Evolutionary conservation across 192 early-diverging fungal species (phyloP).

Genomic region (Podochytrium sp.): DNA sequence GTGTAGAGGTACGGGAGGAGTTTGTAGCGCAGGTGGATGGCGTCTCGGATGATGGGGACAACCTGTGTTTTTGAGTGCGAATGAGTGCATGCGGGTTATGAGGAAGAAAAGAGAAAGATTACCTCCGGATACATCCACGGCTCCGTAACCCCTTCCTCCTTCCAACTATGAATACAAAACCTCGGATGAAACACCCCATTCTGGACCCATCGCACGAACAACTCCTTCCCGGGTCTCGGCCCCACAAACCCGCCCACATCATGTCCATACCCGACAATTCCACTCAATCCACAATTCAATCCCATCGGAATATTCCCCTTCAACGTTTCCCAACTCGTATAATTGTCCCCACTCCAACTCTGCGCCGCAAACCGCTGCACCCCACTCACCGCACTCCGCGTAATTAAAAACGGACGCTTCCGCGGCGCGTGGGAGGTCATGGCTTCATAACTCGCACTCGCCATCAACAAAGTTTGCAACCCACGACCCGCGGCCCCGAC

Average conservation of each 20-base stretch:
- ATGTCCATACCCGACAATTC: slow-evolving; percentile 59
- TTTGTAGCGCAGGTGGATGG: slow-evolving; percentile 56
- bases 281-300: slow-evolving; percentile 48
- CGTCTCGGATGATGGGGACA: slow-evolving; percentile 51
- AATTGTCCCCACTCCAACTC: slow-evolving; percentile 67
- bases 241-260: slow-evolving; percentile 66
- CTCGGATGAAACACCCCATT: slow-evolving; percentile 59
- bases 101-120: slow-evolving; percentile 3
- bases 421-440: slow-evolving; percentile 39
- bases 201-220: slow-evolving; percentile 68
- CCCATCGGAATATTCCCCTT: slow-evolving; percentile 70
- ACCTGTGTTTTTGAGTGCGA: slow-evolving; percentile 40
- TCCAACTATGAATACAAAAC: slow-evolving; percentile 69
- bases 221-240: slow-evolving; percentile 52
- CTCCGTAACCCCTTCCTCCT: slow-evolving; percentile 61
- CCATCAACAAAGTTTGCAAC: slow-evolving; percentile 62
- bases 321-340: slow-evolving; percentile 60
- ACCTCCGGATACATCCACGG: slow-evolving; percentile 64
- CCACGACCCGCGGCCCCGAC: slow-evolving; percentile 48
- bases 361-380: slow-evolving; percentile 53
- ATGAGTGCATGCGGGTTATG: slow-evolving; percentile 18
- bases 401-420: slow-evolving; percentile 59
- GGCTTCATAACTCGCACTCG: slow-evolving; percentile 60
- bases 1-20: slow-evolving; percentile 63
- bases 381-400: slow-evolving; percentile 51